Base-by-base conservation (phyloP, 371 early-diverging fungal genomes). In the Apophysomyces elegans region DNA sequence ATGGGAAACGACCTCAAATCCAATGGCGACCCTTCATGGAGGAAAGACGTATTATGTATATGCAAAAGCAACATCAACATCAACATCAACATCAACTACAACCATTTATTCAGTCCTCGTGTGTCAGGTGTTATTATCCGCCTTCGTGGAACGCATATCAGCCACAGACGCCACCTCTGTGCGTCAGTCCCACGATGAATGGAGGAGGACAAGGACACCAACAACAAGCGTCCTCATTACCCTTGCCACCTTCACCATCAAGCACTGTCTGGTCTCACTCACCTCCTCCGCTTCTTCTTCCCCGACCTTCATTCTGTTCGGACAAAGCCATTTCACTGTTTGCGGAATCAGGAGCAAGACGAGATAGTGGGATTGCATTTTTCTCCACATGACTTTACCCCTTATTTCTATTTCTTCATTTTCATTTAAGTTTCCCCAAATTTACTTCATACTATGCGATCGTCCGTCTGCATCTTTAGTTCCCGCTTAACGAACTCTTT, bases 11-110 rank as follows among this genome's bases (percentile, higher is more conserved):
- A 32, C 78, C 79, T 16, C 74, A 75, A 43, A 71, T 82, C 39
- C 79, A 79, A 62, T 82, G 82, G 82, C 72, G 75, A n/a, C 82
- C 82, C 11, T 78, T 82, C 47, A 69, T 77, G 54, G 82, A 82
- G 63, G 80, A 80, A 64, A 70, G 80, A 58, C 74, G 80, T 37
- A 61, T 69, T 44, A 56, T 79, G 41, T 70, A 73, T 47, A 63
- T 70, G 59, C 72, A 75, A 61, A 71, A 79, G 47, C 71, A 72
- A 56, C 70, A 76, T 58, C 67, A 68, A 44, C 63, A 58, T 43
- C 56, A 41, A n/a, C 26, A 2, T 26, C 26, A 26, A 26, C 26
- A 26, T 26, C 26, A 26, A 41, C 56, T 21, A 21, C 26, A 26
- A 41, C 56, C 36, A 21, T 45, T 47, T 61, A 56, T 60, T 36